Conservation (phyloP, 2,329 filamentous ascomycete species). For the Diaporthe helianthi region DNA sequence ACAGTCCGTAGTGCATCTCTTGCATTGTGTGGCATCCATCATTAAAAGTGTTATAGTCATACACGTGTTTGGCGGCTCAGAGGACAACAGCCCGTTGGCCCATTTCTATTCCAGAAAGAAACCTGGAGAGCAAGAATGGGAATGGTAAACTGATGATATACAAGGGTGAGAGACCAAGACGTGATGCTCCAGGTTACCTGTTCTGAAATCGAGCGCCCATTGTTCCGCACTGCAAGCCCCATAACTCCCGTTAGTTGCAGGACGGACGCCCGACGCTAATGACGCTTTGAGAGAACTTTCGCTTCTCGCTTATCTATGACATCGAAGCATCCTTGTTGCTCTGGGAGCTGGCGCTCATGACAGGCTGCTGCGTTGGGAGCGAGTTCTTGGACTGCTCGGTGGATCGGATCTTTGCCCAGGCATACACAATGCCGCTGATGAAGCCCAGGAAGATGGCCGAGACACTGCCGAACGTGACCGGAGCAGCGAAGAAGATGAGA, state of each 20-base stretch:
- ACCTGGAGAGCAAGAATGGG: conserved; percentile 3
- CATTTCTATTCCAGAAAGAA: conserved; percentile 9
- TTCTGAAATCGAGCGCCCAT: neutral
- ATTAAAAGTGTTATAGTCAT: conserved; percentile 27
- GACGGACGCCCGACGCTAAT: neutral
- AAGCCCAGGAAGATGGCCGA: conserved; percentile 92
- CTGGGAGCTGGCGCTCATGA: conserved; percentile 88
- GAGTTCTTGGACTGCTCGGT: conserved; percentile 69
- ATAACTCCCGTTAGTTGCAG: neutral
- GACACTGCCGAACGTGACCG: conserved; percentile 89
- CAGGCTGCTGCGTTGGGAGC: conserved; percentile 71
- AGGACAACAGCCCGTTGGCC: conserved; percentile 10
- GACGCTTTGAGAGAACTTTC: neutral
- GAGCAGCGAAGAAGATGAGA: conserved; percentile 92
- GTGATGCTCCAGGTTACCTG: neutral
- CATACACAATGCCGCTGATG: conserved; percentile 89
- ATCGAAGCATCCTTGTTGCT: conserved; percentile 89
- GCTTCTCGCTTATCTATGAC: conserved; percentile 51
- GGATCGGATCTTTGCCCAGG: conserved; percentile 85
- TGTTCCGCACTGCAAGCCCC: neutral
- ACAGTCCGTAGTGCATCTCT: neutral
- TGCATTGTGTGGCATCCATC: conserved; percentile 12
- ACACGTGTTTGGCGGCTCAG: neutral
- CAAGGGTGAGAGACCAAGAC: neutral
- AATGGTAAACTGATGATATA: conserved; percentile 15